A percentile compares a stretch with the other conserved stretches of the same genome.
Conservation (phyloP, 352 stramenopile species). For the Thalassiosira livingstoniorum region DNA sequence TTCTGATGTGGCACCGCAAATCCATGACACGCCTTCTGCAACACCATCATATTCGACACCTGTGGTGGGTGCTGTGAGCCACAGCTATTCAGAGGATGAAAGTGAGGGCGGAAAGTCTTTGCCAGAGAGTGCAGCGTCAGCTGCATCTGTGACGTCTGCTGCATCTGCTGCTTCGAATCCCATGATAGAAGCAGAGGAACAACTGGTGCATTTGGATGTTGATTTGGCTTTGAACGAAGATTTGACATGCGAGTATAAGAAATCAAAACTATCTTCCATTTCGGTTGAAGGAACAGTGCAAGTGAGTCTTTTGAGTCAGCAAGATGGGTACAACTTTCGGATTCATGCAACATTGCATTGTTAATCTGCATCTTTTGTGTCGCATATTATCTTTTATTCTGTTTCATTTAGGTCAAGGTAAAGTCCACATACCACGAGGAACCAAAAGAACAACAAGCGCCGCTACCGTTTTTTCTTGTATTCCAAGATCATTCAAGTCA, state of each 20-base stretch:
- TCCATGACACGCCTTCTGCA: slow-evolving; percentile 3
- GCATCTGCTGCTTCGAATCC: not conserved
- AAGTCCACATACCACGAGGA: slow-evolving; percentile 43
- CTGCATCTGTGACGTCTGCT: not conserved
- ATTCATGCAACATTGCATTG: too few relatives aligned
- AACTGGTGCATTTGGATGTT: slow-evolving; percentile 43
- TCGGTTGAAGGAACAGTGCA: slow-evolving; percentile 81
- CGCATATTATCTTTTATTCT: too few relatives aligned
- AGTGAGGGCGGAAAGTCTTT: slow-evolving; percentile 22
- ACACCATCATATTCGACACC: not conserved
- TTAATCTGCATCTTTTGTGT: too few relatives aligned
- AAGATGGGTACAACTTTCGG: too few relatives aligned
- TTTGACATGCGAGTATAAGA: slow-evolving; percentile 81
- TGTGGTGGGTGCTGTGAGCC: not conserved
- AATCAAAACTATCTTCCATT: slow-evolving; percentile 75
- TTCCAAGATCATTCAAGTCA: slow-evolving; percentile 73
- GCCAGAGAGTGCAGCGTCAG: not conserved
- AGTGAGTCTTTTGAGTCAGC: slow-evolving; percentile 27
- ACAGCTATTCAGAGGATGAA: slow-evolving; percentile 31
- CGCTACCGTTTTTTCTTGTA: slow-evolving; percentile 70
- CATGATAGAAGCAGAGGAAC: slow-evolving; percentile 10
- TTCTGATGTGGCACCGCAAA: slow-evolving; percentile 10
- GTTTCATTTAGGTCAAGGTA: slow-evolving; percentile 30
- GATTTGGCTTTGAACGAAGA: slow-evolving; percentile 84
- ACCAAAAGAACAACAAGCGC: slow-evolving; percentile 4